These are phyloP conservation scores for Botrytis fragariae DNA, from an alignment of 2,329 filamentous ascomycete genomes.

Conservation along the genomic window DNA sequence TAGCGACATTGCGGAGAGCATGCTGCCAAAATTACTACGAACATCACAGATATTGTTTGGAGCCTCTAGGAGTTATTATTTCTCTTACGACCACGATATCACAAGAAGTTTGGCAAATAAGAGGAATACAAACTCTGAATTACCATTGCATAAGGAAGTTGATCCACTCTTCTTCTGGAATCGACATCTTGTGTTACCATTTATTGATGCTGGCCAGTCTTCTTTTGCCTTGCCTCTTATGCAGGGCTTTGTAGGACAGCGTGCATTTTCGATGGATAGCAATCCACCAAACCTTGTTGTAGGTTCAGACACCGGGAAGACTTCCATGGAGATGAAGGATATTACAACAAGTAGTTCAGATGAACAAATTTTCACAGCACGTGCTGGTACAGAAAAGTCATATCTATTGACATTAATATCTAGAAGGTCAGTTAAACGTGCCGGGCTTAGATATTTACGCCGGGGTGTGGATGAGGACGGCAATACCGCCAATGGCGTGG, in stretches of 20 bases:
- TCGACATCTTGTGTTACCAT: conserved; percentile 66
- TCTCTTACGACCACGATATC: conserved; percentile 91
- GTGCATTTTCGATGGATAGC: conserved; percentile 70
- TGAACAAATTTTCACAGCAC: conserved; percentile 20
- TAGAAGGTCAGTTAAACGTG: conserved; percentile 80
- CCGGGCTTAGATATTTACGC: conserved; percentile 84
- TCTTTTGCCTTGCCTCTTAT: conserved; percentile 76
- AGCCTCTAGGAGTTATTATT: conserved; percentile 83
- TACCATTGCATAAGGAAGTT: conserved; percentile 68
- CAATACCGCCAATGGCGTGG: conserved; percentile 83
- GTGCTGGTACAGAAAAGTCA: conserved; percentile 25
- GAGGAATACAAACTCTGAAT: conserved; percentile 44
- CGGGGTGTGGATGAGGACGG: conserved; percentile 89
- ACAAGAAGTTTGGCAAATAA: conserved; percentile 60
- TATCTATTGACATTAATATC: conserved; percentile 82
- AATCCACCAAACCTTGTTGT: conserved; percentile 46
- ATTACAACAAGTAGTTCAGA: conserved; percentile 37
- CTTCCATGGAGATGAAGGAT: conserved; percentile 43
- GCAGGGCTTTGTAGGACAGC: conserved; percentile 91
- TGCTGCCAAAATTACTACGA: conserved; percentile 81
- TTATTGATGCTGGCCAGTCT: conserved; percentile 71
- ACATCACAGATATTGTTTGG: conserved; percentile 84
- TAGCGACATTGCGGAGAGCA: conserved; percentile 31
- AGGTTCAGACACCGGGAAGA: conserved; percentile 49
- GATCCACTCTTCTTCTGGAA: conserved; percentile 94